phyloP scores from a whole-genome alignment of 257 asterid species.

The Voacanga thouarsii region DNA sequence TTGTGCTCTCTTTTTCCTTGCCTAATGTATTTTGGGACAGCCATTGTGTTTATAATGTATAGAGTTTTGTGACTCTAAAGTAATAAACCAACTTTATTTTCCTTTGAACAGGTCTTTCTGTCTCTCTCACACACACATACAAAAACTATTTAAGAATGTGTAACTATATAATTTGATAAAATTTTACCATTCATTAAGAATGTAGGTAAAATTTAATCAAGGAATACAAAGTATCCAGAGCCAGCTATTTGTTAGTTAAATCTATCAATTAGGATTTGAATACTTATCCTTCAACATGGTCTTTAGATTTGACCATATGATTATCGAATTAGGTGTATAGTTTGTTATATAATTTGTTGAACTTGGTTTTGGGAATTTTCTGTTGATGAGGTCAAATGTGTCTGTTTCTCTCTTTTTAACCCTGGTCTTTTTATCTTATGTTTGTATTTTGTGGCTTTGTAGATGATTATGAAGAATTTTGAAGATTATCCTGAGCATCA shows the following conservation, averaged over 20 bases:
- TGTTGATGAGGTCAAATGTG: not conserved
- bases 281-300: not conserved
- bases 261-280: not conserved
- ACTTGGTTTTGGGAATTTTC: not conserved
- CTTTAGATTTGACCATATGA: not conserved
- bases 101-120: not conserved
- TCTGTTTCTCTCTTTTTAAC: conserved; percentile 5
- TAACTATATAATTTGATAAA: not conserved
- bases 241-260: not conserved
- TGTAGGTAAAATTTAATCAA: not conserved
- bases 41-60: not conserved
- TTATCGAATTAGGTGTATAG: not conserved
- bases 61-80: not conserved
- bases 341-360: not conserved
- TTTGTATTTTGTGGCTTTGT: conserved; percentile 16
- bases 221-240: not conserved
- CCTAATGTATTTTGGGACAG: not conserved
- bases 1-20: not conserved
- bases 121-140: no score
- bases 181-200: not conserved
- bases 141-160: no score
- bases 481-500: conserved; percentile 99
- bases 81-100: not conserved
- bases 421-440: not conserved
- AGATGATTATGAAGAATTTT: conserved; percentile 97